Percentiles rank a stretch among this genome's conserved stretches.
These are phyloP conservation scores for Fusarium compactum DNA, from an alignment of 2,329 filamentous ascomycete genomes.

Conservation along the genomic window DNA sequence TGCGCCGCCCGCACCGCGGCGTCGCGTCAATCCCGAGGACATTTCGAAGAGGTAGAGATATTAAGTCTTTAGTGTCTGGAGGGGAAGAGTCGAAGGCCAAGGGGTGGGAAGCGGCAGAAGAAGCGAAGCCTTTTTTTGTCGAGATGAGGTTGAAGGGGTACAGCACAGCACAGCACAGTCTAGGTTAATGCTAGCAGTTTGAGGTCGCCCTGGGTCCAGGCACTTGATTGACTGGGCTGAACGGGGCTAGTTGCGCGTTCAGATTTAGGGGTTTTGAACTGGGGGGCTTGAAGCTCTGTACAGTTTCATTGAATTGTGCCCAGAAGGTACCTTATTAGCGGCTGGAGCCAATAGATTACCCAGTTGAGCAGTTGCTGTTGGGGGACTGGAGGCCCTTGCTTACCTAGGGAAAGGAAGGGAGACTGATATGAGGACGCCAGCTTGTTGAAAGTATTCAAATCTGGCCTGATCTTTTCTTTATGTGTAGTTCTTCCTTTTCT, in stretches of 20 bases:
- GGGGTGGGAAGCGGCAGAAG: slow-evolving; percentile 17
- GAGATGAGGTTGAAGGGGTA: slow-evolving; percentile 47
- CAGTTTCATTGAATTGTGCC: not conserved
- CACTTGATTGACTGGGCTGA: slow-evolving; percentile 45
- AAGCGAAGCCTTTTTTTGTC: slow-evolving; percentile 32
- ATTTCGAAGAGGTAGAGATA: slow-evolving; percentile 35
- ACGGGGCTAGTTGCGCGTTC: slow-evolving; percentile 47
- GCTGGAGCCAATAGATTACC: slow-evolving; percentile 28
- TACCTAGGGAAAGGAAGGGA: not conserved
- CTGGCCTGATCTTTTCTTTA: slow-evolving; percentile 6
- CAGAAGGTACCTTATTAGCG: slow-evolving; percentile 21
- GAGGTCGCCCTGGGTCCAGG: slow-evolving; percentile 23
- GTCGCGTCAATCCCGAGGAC: slow-evolving; percentile 69
- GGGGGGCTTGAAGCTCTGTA: slow-evolving; percentile 18
- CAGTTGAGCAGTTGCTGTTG: slow-evolving; percentile 4
- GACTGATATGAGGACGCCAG: not conserved
- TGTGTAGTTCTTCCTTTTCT: not conserved
- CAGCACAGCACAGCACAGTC: not conserved
- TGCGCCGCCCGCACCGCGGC: slow-evolving; percentile 78
- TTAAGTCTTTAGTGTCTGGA: slow-evolving; percentile 14
- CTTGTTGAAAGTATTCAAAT: not conserved
- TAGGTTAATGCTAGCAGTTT: slow-evolving; percentile 18
- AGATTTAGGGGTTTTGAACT: slow-evolving; percentile 47
- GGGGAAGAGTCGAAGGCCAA: slow-evolving; percentile 18
- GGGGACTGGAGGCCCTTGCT: slow-evolving; percentile 14